Conservation (phyloP, 2,329 filamentous ascomycete species). For the Samsoniella hepiali region DNA sequence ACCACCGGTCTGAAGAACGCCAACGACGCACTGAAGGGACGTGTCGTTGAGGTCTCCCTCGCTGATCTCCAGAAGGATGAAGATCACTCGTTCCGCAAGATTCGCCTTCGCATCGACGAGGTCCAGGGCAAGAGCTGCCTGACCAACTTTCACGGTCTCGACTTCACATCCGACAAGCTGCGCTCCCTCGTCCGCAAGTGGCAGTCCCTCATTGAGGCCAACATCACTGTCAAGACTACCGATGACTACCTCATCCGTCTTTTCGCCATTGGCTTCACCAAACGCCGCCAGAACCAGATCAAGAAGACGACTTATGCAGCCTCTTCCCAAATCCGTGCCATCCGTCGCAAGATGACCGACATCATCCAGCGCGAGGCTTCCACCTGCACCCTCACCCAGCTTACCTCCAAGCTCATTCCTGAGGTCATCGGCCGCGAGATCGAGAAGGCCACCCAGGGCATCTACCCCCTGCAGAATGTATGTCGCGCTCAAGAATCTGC, state of each 20-base stretch:
- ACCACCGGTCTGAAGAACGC: constrained; percentile 99
- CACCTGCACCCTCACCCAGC: constrained; percentile 90
- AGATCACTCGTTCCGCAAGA: constrained; percentile 99
- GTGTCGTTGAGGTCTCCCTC: constrained; percentile 97
- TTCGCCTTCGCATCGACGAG: constrained; percentile 98
- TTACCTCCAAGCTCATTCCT: constrained; percentile 97
- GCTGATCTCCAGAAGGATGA: constrained; percentile 99
- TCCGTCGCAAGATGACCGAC: constrained; percentile 99
- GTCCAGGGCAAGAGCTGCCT: constrained; percentile 99
- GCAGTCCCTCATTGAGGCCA: constrained; percentile 99
- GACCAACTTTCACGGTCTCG: constrained; percentile 99
- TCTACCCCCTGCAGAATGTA: constrained; percentile 99
- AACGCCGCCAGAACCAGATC: constrained; percentile 98
- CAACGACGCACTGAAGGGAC: constrained; percentile 97
- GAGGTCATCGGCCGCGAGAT: constrained; percentile 99
- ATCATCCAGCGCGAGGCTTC: constrained; percentile 97
- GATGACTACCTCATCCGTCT: constrained; percentile 99
- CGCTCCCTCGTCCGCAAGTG: constrained; percentile 99
- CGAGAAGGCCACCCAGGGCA: constrained; percentile 98
- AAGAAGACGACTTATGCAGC: constrained; percentile 99
- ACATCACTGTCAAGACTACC: constrained; percentile 99
- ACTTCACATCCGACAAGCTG: constrained; percentile 99
- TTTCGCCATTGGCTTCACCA: constrained; percentile 99
- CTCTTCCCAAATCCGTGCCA: constrained; percentile 94
- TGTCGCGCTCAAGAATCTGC: constrained; percentile 32